Conservation (phyloP, 345 rosid species). For the Abelmoschus esculentus region DNA sequence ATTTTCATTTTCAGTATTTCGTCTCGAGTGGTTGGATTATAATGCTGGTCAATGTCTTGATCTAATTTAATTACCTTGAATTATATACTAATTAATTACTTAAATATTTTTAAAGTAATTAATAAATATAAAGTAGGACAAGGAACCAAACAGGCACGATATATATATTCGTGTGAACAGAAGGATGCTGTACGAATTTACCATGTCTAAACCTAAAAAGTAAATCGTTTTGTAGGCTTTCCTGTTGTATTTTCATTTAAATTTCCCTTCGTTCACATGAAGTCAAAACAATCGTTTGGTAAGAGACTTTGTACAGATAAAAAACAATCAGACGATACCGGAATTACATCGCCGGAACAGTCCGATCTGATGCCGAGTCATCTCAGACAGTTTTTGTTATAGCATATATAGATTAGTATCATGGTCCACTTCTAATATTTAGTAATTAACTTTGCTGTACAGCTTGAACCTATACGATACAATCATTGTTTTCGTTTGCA, state of each 20-base stretch:
- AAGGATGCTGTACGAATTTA: conserved; percentile 8
- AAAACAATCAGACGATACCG: background rate
- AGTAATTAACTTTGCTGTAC: too few relatives aligned
- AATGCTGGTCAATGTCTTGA: conserved; percentile 25
- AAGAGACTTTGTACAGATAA: background rate
- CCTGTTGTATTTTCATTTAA: background rate
- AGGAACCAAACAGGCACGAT: too few relatives aligned
- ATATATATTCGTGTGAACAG: conserved; percentile 19
- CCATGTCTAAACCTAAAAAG: background rate
- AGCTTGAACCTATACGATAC: too few relatives aligned
- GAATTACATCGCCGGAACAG: background rate
- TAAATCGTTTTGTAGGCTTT: background rate
- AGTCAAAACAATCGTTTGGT: background rate
- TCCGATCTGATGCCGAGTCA: background rate
- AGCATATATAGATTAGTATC: too few relatives aligned
- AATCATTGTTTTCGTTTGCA: too few relatives aligned
- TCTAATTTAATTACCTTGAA: conserved; percentile 19
- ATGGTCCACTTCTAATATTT: too few relatives aligned
- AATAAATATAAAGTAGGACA: too few relatives aligned
- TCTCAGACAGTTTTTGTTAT: background rate
- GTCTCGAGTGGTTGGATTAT: conserved; percentile 37
- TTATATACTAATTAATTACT: conserved; percentile 3
- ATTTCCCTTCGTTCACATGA: conserved; percentile 5
- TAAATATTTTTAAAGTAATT: too few relatives aligned
- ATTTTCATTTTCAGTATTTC: conserved; percentile 6